These are phyloP conservation scores for Chrysanthemum seticuspe DNA, from an alignment of 129 eudicot genomes.

Conservation along the genomic window DNA sequence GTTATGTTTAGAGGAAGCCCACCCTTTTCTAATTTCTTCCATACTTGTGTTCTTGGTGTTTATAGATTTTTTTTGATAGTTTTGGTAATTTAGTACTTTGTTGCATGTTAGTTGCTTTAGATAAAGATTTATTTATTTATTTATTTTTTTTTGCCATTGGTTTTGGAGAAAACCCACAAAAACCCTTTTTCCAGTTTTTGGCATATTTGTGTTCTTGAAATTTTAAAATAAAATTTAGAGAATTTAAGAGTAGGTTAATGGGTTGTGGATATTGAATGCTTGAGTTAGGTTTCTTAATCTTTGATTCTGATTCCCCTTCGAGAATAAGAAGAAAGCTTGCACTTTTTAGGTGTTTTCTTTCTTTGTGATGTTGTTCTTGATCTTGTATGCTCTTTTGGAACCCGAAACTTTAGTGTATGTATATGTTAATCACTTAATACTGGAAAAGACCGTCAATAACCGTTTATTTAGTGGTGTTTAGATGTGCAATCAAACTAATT, in stretches of 20 bases:
- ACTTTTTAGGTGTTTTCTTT: not conserved
- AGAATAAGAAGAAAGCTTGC: not conserved
- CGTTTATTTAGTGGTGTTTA: constrained; percentile 2
- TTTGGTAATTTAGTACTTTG: no score
- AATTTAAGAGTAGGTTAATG: constrained; percentile 7
- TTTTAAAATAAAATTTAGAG: not conserved
- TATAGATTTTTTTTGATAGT: not conserved
- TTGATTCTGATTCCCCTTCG: constrained; percentile 2
- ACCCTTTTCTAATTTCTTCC: constrained; percentile 1
- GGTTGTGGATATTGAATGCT: constrained; percentile 5
- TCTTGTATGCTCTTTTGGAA: constrained; percentile 1
- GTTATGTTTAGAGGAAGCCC: not conserved
- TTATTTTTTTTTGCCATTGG: no score
- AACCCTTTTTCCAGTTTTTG: not conserved
- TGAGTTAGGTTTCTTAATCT: constrained; percentile 15
- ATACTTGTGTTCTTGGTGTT: not conserved
- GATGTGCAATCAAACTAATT: not conserved
- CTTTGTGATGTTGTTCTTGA: not conserved
- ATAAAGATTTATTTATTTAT: not conserved
- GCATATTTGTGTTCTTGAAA: not conserved
- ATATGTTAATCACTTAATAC: not conserved
- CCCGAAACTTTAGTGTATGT: not conserved
- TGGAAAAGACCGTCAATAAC: not conserved
- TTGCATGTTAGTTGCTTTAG: no score
- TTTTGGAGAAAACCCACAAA: not conserved